Conservation (phyloP, 2,329 filamentous ascomycete genomes). For the Diplocarpon mali region DNA sequence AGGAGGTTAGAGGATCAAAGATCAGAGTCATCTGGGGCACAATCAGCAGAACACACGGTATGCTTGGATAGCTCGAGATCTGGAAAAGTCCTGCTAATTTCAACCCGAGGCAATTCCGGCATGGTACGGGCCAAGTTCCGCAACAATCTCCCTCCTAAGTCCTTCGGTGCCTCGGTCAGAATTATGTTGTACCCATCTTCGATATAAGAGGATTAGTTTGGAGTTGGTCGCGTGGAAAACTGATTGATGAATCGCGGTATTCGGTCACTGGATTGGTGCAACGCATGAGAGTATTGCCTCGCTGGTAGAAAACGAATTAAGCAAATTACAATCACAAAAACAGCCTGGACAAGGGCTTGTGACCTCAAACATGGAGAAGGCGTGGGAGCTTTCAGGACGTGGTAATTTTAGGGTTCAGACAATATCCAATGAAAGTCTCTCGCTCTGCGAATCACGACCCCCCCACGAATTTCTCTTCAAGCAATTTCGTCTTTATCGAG, state of each 20-base stretch:
- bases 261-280: slow-evolving; percentile 37
- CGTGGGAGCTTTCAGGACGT: slow-evolving; percentile 3
- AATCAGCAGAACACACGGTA: slow-evolving; percentile 92
- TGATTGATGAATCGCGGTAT: slow-evolving; percentile 51
- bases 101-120: slow-evolving; percentile 73
- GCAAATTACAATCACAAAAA: slow-evolving; percentile 26
- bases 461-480: no score
- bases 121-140: slow-evolving; percentile 97
- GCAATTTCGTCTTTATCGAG: no score
- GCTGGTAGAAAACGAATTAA: slow-evolving; percentile 45
- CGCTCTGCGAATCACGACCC: not conserved
- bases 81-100: slow-evolving; percentile 9
- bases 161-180: slow-evolving; percentile 91
- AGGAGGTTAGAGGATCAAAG: slow-evolving; percentile 94
- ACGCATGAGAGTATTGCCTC: slow-evolving; percentile 38
- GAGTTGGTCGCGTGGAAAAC: slow-evolving; percentile 34
- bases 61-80: slow-evolving; percentile 23
- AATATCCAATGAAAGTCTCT: not conserved
- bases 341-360: slow-evolving; percentile 10
- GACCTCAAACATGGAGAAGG: slow-evolving; percentile 4
- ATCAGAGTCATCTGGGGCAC: slow-evolving; percentile 99
- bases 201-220: slow-evolving; percentile 64
- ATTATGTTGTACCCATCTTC: slow-evolving; percentile 97
- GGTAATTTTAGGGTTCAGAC: not conserved
- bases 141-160: slow-evolving; percentile 89